phyloP scores from a whole-genome alignment of 306 rosid genomes.

The Prunus padus region DNA sequence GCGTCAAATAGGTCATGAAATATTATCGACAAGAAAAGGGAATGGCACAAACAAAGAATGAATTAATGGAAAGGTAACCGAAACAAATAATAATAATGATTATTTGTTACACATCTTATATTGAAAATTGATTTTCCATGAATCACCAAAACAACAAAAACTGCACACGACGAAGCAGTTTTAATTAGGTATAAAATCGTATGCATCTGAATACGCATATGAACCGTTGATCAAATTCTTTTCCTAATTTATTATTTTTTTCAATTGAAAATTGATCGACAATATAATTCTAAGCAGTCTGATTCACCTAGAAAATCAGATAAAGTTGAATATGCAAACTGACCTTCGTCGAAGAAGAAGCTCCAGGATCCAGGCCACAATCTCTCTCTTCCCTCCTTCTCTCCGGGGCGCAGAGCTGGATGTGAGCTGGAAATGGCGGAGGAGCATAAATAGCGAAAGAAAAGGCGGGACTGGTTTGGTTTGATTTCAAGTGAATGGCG shows the following conservation, averaged over 20 bases:
- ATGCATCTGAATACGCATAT: too few relatives aligned
- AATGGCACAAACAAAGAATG: not conserved
- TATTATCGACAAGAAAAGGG: too few relatives aligned
- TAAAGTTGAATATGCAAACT: not conserved
- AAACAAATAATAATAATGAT: too few relatives aligned
- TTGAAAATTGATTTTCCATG: not conserved
- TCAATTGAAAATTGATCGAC: not conserved
- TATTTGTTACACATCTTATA: not conserved
- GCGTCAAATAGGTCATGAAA: not conserved
- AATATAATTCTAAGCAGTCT: too few relatives aligned
- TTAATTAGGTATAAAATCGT: not conserved
- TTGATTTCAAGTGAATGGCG: slow-evolving; percentile 11
- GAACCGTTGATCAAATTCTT: too few relatives aligned
- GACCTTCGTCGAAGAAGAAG: not conserved
- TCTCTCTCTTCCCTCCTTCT: not conserved
- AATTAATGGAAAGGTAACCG: too few relatives aligned
- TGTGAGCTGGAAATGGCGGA: slow-evolving; percentile 11
- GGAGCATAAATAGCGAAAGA: not conserved
- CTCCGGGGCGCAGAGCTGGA: not conserved
- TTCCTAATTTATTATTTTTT: not conserved
- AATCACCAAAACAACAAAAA: too few relatives aligned
- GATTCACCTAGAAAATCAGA: not conserved
- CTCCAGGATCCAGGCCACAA: not conserved
- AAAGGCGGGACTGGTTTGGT: slow-evolving; percentile 1
- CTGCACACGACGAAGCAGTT: too few relatives aligned